Evolutionary conservation across 2,329 filamentous ascomycete genomes (phyloP).

Genomic region (Amauroascus niger): DNA sequence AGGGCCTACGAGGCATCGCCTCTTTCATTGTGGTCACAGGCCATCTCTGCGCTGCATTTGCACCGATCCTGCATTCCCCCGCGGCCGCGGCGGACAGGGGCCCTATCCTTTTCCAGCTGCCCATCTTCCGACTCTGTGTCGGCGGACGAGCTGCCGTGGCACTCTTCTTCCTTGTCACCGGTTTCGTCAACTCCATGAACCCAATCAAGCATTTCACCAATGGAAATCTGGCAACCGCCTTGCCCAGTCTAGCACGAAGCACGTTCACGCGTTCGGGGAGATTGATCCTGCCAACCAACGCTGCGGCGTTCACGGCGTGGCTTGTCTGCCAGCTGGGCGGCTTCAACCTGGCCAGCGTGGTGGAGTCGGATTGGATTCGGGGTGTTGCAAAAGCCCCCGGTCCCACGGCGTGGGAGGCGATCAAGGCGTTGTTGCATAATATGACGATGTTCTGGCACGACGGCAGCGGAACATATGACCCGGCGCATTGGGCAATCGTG

Average conservation of each 20-base stretch:
- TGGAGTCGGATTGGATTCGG: conserved; percentile 22
- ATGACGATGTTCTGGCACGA: conserved; percentile 28
- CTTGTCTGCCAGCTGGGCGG: conserved; percentile 20
- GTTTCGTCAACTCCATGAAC: conserved; percentile 24
- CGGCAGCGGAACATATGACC: conserved; percentile 34
- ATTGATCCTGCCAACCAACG: conserved; percentile 22
- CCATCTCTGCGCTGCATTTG: conserved; percentile 35
- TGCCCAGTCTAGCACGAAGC: conserved; percentile 18
- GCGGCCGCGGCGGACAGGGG: conserved; percentile 17
- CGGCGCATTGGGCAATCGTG: conserved; percentile 37
- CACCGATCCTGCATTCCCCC: conserved; percentile 33
- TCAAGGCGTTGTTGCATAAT: conserved; percentile 17
- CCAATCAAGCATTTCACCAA: conserved; percentile 19
- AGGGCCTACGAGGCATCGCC: conserved; percentile 33
- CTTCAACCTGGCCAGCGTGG: conserved; percentile 18
- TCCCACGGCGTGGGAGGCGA: conserved; percentile 15
- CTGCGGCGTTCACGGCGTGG: conserved; percentile 19
- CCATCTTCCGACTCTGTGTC: conserved; percentile 22
- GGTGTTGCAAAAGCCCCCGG: conserved; percentile 11
- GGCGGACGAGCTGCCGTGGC: conserved; percentile 21
- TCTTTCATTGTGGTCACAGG: conserved; percentile 37
- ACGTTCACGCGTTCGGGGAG: conserved; percentile 18
- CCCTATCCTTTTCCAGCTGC: conserved; percentile 21
- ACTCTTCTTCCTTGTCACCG: conserved; percentile 25
- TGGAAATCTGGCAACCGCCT: conserved; percentile 17